These are phyloP conservation scores for Allium sativum DNA, from an alignment of 106 monocot species.

Conservation along the genomic window DNA sequence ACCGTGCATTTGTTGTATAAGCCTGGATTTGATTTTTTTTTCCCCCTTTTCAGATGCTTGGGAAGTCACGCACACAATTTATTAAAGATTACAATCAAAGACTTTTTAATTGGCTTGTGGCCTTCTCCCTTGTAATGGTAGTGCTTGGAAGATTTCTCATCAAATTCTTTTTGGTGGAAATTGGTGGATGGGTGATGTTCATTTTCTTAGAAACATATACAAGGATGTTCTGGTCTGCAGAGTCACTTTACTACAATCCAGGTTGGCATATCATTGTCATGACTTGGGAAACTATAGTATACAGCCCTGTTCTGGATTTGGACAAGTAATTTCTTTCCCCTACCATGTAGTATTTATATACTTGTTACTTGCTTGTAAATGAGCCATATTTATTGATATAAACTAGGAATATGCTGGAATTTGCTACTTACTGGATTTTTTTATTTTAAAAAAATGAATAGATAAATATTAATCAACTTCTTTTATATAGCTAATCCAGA, in stretches of 20 bases:
- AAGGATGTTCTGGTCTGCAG: slow-evolving; percentile 96
- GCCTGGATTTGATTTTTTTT: background rate
- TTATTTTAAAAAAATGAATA: background rate
- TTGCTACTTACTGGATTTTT: too few relatives aligned
- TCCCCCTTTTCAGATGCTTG: slow-evolving; percentile 55
- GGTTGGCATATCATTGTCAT: slow-evolving; percentile 84
- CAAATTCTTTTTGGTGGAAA: slow-evolving; percentile 83
- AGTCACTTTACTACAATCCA: slow-evolving; percentile 86
- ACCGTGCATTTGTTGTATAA: too few relatives aligned
- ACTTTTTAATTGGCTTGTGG: slow-evolving; percentile 93
- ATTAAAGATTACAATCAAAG: slow-evolving; percentile 92
- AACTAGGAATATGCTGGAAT: too few relatives aligned
- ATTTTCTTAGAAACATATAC: slow-evolving; percentile 96
- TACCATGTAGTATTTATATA: background rate
- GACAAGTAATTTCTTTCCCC: slow-evolving; percentile 44
- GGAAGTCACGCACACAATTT: slow-evolving; percentile 61
- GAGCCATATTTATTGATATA: too few relatives aligned
- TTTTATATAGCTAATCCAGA: background rate
- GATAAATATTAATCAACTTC: background rate
- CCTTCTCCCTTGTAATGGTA: slow-evolving; percentile 88
- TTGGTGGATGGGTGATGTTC: slow-evolving; percentile 91
- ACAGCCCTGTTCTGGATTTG: slow-evolving; percentile 86
- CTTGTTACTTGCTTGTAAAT: too few relatives aligned
- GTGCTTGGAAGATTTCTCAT: slow-evolving; percentile 78
- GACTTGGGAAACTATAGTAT: slow-evolving; percentile 85